phyloP scores from a whole-genome alignment of 2,329 filamentous ascomycete species.

The Trichoderma atroviride region DNA sequence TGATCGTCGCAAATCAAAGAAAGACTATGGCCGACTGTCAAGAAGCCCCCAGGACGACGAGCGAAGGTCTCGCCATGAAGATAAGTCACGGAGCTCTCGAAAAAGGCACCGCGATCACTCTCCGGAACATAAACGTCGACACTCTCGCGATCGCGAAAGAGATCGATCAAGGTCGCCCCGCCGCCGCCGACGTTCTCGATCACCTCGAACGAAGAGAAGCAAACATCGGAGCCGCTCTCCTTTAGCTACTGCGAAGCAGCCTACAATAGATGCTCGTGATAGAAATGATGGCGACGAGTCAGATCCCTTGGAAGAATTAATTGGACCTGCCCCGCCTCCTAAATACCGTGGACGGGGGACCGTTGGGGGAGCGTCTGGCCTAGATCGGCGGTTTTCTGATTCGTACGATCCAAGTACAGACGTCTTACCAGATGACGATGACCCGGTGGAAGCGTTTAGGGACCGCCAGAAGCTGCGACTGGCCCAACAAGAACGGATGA shows the following conservation, averaged over 20 bases:
- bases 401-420: constrained; percentile 63
- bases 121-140: constrained; percentile 6
- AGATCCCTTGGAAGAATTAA: constrained; percentile 73
- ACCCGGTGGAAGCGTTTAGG: constrained; percentile 74
- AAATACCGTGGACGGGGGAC: constrained; percentile 69
- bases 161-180: constrained; percentile 35
- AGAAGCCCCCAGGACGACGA: constrained; percentile 29
- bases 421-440: constrained; percentile 44
- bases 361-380: constrained; percentile 62
- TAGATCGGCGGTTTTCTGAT: constrained; percentile 78
- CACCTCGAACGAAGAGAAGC: constrained; percentile 36
- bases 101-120: constrained; percentile 12
- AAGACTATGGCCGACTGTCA: constrained; percentile 34
- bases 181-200: constrained; percentile 37
- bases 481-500: constrained; percentile 74
- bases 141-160: constrained; percentile 29
- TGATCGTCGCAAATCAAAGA: constrained; percentile 18
- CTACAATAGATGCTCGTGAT: constrained; percentile 11
- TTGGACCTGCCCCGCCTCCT: constrained; percentile 70
- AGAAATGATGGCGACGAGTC: constrained; percentile 46
- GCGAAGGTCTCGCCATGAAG: constrained; percentile 26
- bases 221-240: constrained; percentile 41
- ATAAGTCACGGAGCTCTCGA: constrained; percentile 30
- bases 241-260: constrained; percentile 13
- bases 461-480: constrained; percentile 79